phyloP scores from a whole-genome alignment of 148 eudicot genomes.

The Rheum nobile region DNA sequence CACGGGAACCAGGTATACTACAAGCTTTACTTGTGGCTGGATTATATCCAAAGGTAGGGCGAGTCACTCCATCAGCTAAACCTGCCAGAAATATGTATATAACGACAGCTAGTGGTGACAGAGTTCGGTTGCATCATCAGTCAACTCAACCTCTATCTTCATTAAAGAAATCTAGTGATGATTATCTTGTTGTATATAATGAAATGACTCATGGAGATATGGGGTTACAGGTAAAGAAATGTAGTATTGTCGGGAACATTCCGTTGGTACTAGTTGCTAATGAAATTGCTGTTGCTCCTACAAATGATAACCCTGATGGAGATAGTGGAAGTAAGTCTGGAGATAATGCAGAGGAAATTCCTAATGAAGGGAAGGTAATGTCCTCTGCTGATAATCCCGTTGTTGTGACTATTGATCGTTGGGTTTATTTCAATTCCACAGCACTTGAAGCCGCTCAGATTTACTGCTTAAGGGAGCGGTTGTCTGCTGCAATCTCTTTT shows the following conservation, averaged over 20 bases:
- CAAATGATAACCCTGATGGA: constrained; percentile 9
- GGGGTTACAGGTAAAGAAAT: constrained; percentile 47
- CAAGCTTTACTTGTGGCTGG: constrained; percentile 78
- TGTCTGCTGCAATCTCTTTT: constrained; percentile 63
- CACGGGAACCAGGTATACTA: constrained; percentile 57
- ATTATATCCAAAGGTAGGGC: constrained; percentile 85
- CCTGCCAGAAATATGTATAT: constrained; percentile 22
- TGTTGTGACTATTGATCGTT: constrained; percentile 59
- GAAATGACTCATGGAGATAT: constrained; percentile 83
- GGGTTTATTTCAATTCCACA: constrained; percentile 56
- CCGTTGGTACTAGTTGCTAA: constrained; percentile 58
- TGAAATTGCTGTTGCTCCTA: constrained; percentile 71
- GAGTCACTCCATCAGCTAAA: constrained; percentile 13
- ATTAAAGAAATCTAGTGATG: constrained; percentile 7
- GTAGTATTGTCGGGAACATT: constrained; percentile 51
- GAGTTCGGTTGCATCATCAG: constrained; percentile 39
- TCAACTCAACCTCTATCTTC: constrained; percentile 30
- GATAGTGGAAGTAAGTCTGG: constrained; percentile 2
- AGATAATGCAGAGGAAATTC: constrained; percentile 20
- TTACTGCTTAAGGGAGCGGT: constrained; percentile 90
- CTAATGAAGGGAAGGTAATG: constrained; percentile 31
- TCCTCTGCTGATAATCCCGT: constrained; percentile 62
- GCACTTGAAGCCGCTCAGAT: constrained; percentile 93
- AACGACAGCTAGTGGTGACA: constrained; percentile 50
- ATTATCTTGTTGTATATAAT: constrained; percentile 51